phyloP scores from a whole-genome alignment of 345 rosid species.

The Triadica sebifera region DNA sequence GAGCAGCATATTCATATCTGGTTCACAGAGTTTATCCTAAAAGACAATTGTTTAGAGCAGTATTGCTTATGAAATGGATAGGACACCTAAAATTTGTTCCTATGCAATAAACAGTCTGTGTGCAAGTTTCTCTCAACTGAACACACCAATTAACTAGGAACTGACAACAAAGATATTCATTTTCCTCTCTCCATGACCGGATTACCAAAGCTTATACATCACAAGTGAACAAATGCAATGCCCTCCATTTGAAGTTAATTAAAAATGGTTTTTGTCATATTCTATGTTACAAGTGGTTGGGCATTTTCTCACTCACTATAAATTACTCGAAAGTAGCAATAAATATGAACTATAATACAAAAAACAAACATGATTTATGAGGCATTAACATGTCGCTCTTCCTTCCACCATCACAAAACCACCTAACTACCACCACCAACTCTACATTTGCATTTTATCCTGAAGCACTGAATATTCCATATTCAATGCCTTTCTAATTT shows the following conservation, averaged over 20 bases:
- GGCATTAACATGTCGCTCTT: no score
- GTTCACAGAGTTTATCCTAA: neutral
- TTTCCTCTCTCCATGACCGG: neutral
- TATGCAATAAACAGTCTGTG: neutral
- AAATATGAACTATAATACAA: neutral
- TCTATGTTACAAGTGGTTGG: neutral
- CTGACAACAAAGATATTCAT: neutral
- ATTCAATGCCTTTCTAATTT: no score
- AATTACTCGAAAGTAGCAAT: neutral
- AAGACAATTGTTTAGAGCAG: neutral
- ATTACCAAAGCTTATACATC: neutral
- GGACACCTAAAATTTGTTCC: no score
- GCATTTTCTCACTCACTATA: neutral
- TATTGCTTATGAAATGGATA: no score
- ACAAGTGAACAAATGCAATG: neutral
- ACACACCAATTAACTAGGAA: neutral
- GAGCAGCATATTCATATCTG: no score
- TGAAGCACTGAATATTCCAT: no score
- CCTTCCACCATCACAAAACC: no score
- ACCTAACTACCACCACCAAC: no score
- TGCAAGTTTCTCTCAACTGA: neutral
- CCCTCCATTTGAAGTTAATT: neutral
- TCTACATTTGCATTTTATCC: no score
- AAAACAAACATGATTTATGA: neutral
- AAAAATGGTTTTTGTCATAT: neutral